phyloP scores from a whole-genome alignment of 2,329 filamentous ascomycete species.

The Fusarium guadeloupense region DNA sequence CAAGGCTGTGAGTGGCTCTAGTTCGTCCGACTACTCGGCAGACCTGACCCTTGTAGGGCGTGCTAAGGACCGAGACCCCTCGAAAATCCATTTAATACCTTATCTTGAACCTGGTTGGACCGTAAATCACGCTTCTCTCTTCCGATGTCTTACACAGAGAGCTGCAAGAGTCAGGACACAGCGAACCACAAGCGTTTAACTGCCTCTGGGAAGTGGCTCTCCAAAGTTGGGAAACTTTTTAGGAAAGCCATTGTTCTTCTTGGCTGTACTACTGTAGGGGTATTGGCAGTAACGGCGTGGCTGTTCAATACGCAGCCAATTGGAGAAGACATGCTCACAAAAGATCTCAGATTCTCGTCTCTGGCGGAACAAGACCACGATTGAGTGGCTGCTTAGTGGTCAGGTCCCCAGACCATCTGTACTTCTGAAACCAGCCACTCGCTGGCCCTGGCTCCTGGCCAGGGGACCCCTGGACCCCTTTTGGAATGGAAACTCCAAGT shows the following conservation, averaged over 20 bases:
- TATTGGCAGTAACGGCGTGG: conserved; percentile 26
- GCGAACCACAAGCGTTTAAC: conserved; percentile 26
- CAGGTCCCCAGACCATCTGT: conserved; percentile 14
- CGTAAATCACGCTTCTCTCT: background rate
- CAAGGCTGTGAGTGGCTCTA: conserved; percentile 14
- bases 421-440: conserved; percentile 43
- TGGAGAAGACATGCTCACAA: conserved; percentile 29
- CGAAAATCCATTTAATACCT: conserved; percentile 21
- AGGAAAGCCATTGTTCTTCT: background rate
- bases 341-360: conserved; percentile 37
- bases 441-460: conserved; percentile 23
- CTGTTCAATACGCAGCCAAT: conserved; percentile 30
- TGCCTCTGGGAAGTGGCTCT: conserved; percentile 1
- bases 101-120: conserved; percentile 15
- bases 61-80: conserved; percentile 8
- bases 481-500: conserved; percentile 18
- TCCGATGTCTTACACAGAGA: conserved; percentile 11
- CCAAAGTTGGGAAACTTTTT: background rate
- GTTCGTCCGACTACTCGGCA: conserved; percentile 7
- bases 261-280: conserved; percentile 23
- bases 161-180: conserved; percentile 7
- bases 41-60: conserved; percentile 12
- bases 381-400: conserved; percentile 34
- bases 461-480: conserved; percentile 24
- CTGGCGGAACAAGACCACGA: conserved; percentile 15